Conservation (phyloP, 345 rosid species). For the Arabidopsis arenosa region DNA sequence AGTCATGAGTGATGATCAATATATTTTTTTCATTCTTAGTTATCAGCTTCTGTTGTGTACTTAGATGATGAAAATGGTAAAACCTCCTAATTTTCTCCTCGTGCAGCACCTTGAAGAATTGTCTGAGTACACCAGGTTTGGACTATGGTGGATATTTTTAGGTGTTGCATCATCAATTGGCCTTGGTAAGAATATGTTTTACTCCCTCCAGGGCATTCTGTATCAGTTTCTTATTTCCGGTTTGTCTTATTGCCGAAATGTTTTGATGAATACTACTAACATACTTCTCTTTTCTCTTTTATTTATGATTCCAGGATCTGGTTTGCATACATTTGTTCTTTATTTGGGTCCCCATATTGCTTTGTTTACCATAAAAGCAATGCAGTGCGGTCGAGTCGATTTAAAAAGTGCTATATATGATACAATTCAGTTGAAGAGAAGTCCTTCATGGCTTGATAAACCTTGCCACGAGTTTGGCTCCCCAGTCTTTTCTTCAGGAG, state of each 20-base stretch:
- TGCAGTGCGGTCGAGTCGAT: conserved; percentile 92
- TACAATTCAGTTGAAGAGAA: conserved; percentile 82
- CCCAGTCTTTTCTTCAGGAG: conserved; percentile 64
- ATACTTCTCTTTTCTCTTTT: background rate
- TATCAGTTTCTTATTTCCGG: conserved; percentile 1
- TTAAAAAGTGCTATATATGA: conserved; percentile 85
- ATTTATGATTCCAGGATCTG: conserved; percentile 68
- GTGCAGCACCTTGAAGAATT: conserved; percentile 80
- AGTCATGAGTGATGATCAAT: conserved; percentile 7
- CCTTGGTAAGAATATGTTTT: conserved; percentile 66
- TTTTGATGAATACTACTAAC: conserved; percentile 19
- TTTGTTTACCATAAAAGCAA: conserved; percentile 84
- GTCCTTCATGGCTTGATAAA: conserved; percentile 89
- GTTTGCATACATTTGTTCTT: conserved; percentile 96
- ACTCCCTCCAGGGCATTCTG: background rate
- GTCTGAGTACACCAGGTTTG: conserved; percentile 65
- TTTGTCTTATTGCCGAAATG: background rate
- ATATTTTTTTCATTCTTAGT: conserved; percentile 17
- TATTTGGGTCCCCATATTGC: conserved; percentile 98
- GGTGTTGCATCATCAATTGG: conserved; percentile 98
- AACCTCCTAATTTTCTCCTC: background rate
- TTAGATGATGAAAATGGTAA: conserved; percentile 10
- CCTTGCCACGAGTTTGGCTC: conserved; percentile 84
- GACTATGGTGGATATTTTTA: conserved; percentile 88
- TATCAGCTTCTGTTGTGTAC: background rate